Conservation (phyloP, 306 rosid species). For the Alnus glutinosa region DNA sequence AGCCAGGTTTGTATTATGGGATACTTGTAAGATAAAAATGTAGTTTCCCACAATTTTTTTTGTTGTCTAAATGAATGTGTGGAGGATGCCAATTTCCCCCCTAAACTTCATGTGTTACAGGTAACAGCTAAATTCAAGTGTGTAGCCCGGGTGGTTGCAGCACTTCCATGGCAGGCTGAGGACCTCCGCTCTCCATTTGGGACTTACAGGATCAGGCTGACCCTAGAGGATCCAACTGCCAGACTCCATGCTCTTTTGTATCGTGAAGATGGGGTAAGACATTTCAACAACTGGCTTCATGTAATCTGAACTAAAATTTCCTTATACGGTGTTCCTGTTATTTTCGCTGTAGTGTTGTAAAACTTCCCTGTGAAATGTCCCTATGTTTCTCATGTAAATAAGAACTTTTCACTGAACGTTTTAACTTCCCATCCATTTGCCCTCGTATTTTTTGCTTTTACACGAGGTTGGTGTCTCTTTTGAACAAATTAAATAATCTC, state of each 20-base stretch:
- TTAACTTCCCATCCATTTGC: background rate
- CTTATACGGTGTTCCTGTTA: background rate
- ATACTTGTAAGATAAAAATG: too few relatives aligned
- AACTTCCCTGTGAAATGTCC: background rate
- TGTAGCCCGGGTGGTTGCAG: slow-evolving; percentile 57
- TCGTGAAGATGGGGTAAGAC: slow-evolving; percentile 67
- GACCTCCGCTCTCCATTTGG: slow-evolving; percentile 35
- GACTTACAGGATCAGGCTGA: slow-evolving; percentile 46
- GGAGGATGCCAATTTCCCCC: too few relatives aligned
- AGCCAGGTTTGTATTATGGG: too few relatives aligned
- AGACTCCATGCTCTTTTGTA: slow-evolving; percentile 63
- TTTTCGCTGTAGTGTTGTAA: background rate
- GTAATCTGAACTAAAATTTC: background rate
- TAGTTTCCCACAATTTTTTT: too few relatives aligned
- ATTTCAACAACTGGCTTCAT: background rate
- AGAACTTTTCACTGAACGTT: background rate
- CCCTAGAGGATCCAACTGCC: slow-evolving; percentile 77
- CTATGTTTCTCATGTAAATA: background rate
- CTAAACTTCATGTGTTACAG: slow-evolving; percentile 23
- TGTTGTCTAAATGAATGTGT: too few relatives aligned
- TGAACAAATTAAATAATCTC: background rate
- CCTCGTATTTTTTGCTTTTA: background rate
- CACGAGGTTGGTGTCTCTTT: background rate
- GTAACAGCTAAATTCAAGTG: slow-evolving; percentile 62
- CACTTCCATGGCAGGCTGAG: slow-evolving; percentile 44